A percentile compares a stretch with the other conserved stretches of the same genome.
phyloP scores from a whole-genome alignment of 129 eudicot genomes.

The Lactuca sativa region DNA sequence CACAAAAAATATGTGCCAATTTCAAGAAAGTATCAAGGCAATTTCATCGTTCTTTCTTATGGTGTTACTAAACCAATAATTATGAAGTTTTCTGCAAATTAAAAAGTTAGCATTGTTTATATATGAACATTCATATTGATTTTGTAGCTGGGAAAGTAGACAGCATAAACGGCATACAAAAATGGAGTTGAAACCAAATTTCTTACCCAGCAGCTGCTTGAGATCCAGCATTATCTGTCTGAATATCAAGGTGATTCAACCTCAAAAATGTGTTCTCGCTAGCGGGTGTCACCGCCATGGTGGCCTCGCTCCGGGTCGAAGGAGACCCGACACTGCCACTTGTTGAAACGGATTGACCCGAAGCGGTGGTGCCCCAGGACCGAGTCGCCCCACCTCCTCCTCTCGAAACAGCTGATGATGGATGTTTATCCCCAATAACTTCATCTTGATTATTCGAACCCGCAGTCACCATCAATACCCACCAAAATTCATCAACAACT shows the following conservation, averaged over 20 bases:
- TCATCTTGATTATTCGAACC: slow-evolving; percentile 40
- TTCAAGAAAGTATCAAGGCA: not conserved
- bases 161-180: not conserved
- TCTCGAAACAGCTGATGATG: slow-evolving; percentile 41
- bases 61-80: not conserved
- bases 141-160: not conserved
- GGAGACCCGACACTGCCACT: slow-evolving; percentile 96
- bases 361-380: slow-evolving; percentile 81
- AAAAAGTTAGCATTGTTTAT: slow-evolving; percentile 1
- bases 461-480: slow-evolving; percentile 48
- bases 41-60: not conserved
- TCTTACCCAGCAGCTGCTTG: slow-evolving; percentile 75
- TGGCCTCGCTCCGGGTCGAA: slow-evolving; percentile 73
- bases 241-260: slow-evolving; percentile 73
- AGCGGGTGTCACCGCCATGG: slow-evolving; percentile 61
- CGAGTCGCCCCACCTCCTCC: slow-evolving; percentile 65
- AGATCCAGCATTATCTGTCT: slow-evolving; percentile 74
- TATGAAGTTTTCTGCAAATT: slow-evolving; percentile 13
- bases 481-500: slow-evolving; percentile 24
- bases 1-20: not conserved
- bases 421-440: slow-evolving; percentile 42
- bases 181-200: slow-evolving; percentile 1
- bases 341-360: slow-evolving; percentile 90
- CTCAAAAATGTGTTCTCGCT: slow-evolving; percentile 52
- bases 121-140: not conserved